These are phyloP conservation scores for Daldinia sp. DNA, from an alignment of 2,329 filamentous ascomycete genomes.

Conservation along the genomic window DNA sequence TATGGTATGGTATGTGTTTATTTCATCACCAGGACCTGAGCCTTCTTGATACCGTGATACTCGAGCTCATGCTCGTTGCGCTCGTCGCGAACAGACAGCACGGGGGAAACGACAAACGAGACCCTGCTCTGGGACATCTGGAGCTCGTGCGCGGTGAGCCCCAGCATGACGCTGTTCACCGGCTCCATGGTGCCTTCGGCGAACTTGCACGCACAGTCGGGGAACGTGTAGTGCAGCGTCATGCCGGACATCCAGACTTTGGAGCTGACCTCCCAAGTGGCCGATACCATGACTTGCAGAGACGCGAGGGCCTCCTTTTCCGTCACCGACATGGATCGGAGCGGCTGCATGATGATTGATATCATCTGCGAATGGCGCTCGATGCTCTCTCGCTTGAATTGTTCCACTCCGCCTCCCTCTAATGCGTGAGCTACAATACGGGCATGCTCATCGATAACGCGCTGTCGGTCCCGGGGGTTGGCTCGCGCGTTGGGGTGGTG, in stretches of 20 bases:
- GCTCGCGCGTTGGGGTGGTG: background rate
- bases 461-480: constrained; percentile 38
- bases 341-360: constrained; percentile 39
- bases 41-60: constrained; percentile 41
- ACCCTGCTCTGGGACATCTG: constrained; percentile 41
- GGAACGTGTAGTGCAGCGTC: constrained; percentile 46
- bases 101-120: constrained; percentile 43
- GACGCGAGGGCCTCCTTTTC: constrained; percentile 33
- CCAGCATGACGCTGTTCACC: constrained; percentile 37
- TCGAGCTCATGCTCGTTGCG: constrained; percentile 35
- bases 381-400: constrained; percentile 37
- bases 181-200: constrained; percentile 42
- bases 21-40: constrained; percentile 46
- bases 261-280: constrained; percentile 42
- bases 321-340: constrained; percentile 32
- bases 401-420: background rate
- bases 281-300: constrained; percentile 38
- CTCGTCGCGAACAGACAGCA: constrained; percentile 42
- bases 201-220: constrained; percentile 43
- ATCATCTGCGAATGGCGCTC: constrained; percentile 40
- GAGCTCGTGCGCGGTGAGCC: constrained; percentile 31
- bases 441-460: constrained; percentile 45
- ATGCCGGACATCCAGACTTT: constrained; percentile 45
- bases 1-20: constrained; percentile 19
- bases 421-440: constrained; percentile 40